These are phyloP conservation scores for Tilletiopsis washingtonensis DNA, from an alignment of 1,284 basidiomycete genomes.

Conservation along the genomic window DNA sequence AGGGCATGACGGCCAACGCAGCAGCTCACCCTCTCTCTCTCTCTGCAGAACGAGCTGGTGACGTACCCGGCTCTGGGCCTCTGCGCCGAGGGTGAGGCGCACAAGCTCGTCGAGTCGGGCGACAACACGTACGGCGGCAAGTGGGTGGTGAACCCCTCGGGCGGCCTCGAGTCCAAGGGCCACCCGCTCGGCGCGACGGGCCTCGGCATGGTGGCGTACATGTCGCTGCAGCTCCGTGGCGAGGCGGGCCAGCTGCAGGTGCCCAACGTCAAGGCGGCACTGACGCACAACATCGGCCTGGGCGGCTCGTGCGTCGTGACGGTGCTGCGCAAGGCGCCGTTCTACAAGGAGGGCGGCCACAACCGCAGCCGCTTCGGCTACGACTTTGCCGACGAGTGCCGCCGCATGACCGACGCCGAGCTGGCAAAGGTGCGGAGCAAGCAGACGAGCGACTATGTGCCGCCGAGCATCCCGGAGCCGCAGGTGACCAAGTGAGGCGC, in stretches of 20 bases:
- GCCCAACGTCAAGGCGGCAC: slow-evolving; percentile 68
- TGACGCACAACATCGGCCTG: slow-evolving; percentile 75
- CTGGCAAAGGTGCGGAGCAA: slow-evolving; percentile 36
- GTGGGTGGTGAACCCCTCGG: slow-evolving; percentile 75
- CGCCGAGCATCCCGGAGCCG: slow-evolving; percentile 9
- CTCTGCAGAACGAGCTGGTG: slow-evolving; percentile 61
- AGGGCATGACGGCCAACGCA: too few species aligned
- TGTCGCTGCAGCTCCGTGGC: slow-evolving; percentile 56
- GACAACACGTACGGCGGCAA: slow-evolving; percentile 68
- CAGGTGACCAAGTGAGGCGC: slow-evolving; percentile 3
- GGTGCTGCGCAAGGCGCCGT: slow-evolving; percentile 23
- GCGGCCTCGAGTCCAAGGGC: slow-evolving; percentile 77
- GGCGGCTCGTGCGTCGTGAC: slow-evolving; percentile 52
- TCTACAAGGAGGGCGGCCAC: slow-evolving; percentile 30
- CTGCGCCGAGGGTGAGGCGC: slow-evolving; percentile 62
- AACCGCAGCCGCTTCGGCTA: slow-evolving; percentile 35
- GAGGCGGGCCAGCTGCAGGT: slow-evolving; percentile 51
- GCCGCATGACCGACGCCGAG: slow-evolving; percentile 31
- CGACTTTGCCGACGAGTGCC: slow-evolving; percentile 30
- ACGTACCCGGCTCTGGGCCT: slow-evolving; percentile 76
- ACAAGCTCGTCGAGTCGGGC: slow-evolving; percentile 65
- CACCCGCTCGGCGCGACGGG: slow-evolving; percentile 72
- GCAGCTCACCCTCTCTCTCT: too few species aligned
- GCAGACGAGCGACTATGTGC: slow-evolving; percentile 34
- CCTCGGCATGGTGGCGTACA: slow-evolving; percentile 79